phyloP scores from a whole-genome alignment of 495 filamentous ascomycete species.

The Monascus purpureus region DNA sequence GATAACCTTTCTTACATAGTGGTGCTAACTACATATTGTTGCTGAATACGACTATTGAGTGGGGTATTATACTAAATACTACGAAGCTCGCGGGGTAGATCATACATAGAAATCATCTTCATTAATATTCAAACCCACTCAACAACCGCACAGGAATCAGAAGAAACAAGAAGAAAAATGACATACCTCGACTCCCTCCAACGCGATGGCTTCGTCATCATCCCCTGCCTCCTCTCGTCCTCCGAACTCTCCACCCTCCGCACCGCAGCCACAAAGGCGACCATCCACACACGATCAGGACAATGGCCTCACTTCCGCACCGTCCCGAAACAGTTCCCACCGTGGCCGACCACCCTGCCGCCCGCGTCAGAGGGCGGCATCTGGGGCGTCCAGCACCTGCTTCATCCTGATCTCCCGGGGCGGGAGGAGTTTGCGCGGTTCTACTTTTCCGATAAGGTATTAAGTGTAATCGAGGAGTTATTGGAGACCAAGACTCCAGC shows the following conservation, averaged over 20 bases:
- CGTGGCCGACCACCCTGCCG: constrained; percentile 44
- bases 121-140: background rate
- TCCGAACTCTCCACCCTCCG: constrained; percentile 39
- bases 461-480: constrained; percentile 41
- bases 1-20: too few species aligned
- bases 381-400: constrained; percentile 76
- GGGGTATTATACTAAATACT: too few species aligned
- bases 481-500: constrained; percentile 17
- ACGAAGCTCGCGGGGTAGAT: too few species aligned
- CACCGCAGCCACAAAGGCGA: constrained; percentile 36
- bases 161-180: constrained; percentile 5
- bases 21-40: too few species aligned
- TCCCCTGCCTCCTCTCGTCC: constrained; percentile 33
- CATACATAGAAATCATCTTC: background rate
- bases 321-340: constrained; percentile 75
- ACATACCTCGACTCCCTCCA: constrained; percentile 28
- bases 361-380: constrained; percentile 46
- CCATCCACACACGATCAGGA: constrained; percentile 42
- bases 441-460: constrained; percentile 53
- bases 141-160: background rate
- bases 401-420: constrained; percentile 53
- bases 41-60: too few species aligned
- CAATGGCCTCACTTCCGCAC: constrained; percentile 68
- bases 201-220: constrained; percentile 34
- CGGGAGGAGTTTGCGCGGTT: constrained; percentile 38